Base-by-base conservation (phyloP, 495 filamentous ascomycete genomes). In the Daldinia vernicosa region DNA sequence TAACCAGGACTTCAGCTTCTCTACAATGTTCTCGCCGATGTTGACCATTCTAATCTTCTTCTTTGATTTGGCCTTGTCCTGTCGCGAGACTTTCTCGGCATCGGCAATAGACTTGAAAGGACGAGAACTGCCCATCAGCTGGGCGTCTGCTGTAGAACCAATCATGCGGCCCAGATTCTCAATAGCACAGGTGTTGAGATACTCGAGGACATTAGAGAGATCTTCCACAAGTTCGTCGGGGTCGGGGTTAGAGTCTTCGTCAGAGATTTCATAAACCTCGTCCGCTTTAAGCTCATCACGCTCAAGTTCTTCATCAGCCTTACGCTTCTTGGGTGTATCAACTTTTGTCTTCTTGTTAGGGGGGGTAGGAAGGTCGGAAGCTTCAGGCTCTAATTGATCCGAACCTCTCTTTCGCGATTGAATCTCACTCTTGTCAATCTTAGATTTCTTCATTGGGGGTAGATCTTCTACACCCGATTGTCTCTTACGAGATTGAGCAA, bases 101-200 rank as follows among this genome's bases (percentile, higher is more conserved):
- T 84, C 84, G 19, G 86, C 82, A 11, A 97, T 78, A 22, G 78
- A 82, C 3, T 64, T 70, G 67, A 94, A 98, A 0, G 94, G 93
- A 37, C 90, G 88, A 43, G 90, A 80, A 0, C 86, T 81, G 1
- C 95, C 77, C 64, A 99, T 86, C 9, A 86, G 52, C 28, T 88
- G 80, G 0, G 92, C 91, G 58, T 86, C 82, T 12, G 88, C 88
- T 63, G 91, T 87, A 2, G 89, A 89, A 51, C 85, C 86, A 12
- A 92, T 90, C 47, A 97, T 89, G 73, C 96, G 93, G 2, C 89
- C 86, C 17, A 99, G 85, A 52, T 92, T 90, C 27, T 89, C 83
- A 15, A 83, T 79, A 3, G 86, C 84, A 79, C 92, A 95, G 0
- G 84, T 89, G 75, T 99, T 98, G 79, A 99, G 88, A 76, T 93